Percentiles rank a stretch among this genome's conserved stretches.
Evolutionary conservation across 2,329 filamentous ascomycete genomes (phyloP).

Genomic region (Reticulascus tulasneorum): DNA sequence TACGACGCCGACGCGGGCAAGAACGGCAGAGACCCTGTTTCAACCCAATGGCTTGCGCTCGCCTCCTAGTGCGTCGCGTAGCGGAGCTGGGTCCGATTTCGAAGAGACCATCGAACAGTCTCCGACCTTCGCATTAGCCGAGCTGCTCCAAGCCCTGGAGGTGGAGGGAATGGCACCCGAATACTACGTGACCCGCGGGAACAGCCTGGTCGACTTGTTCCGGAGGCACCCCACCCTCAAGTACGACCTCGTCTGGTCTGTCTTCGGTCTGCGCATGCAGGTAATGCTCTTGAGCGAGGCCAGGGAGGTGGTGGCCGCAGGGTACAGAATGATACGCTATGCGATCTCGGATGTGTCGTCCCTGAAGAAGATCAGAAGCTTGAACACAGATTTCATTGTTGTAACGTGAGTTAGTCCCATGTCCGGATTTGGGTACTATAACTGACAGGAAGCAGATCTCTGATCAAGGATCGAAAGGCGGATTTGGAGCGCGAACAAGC

Average conservation of each 20-base stretch:
- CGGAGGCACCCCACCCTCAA: conserved; percentile 90
- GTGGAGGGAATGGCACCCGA: conserved; percentile 83
- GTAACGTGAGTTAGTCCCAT: conserved; percentile 55
- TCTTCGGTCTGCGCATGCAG: conserved; percentile 91
- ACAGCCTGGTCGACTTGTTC: conserved; percentile 93
- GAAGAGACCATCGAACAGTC: conserved; percentile 71
- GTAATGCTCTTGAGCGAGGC: conserved; percentile 94
- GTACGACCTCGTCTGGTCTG: conserved; percentile 93
- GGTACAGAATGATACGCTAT: conserved; percentile 89
- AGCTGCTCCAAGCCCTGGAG: conserved; percentile 87
- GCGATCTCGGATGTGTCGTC: conserved; percentile 90
- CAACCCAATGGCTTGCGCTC: conserved; percentile 49
- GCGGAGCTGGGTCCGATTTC: conserved; percentile 55
- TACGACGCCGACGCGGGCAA: conserved; percentile 48
- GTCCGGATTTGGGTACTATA: neutral
- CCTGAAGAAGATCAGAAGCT: conserved; percentile 76
- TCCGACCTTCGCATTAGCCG: conserved; percentile 84
- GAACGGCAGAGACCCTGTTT: conserved; percentile 43
- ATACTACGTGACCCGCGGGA: conserved; percentile 91
- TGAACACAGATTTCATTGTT: conserved; percentile 91
- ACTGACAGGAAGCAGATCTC: conserved; percentile 47
- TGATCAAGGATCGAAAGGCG: conserved; percentile 95
- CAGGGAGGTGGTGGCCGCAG: conserved; percentile 90
- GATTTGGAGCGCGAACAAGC: conserved; percentile 96
- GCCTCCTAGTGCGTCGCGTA: conserved; percentile 52